Evolutionary conservation across 768 basidiomycete genomes (phyloP), one percentile per base, ranked within the genome.

Genomic region (Macrocybe gigantea): DNA sequence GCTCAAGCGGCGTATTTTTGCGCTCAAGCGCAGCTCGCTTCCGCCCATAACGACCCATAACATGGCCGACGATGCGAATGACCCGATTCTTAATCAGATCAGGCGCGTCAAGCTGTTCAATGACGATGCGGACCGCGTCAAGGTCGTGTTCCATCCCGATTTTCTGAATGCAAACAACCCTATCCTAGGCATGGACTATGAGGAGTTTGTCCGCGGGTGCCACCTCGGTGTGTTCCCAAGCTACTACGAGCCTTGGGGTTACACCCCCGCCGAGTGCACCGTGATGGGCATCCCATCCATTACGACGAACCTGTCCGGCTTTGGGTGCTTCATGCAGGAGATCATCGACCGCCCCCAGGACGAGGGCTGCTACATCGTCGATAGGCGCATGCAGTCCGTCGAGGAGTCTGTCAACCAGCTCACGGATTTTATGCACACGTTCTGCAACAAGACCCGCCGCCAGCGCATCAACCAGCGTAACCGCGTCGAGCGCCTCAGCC

Each of bases 261-360:
- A 96, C 62, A 96, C 93, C 1, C 95, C 95, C 1, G 95, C 95
- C 1, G 95, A 98, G 64, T 98, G 96, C 64, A 98, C 96, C n/a
- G 96, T 99, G 84, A 99, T 99, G 96, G 96, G 96, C 51, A 93
- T 99, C 43, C 96, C 96, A 0, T 90, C 87, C 33, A 83, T 98
- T 44, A 98, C 96, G 10, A 99, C 96, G 44, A 99, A 99, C 70
- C 74, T 99, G 31, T 96, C 93, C 12, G 96, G 96, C 35, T 98
- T 98, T 55, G 96, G 96, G 5, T 93, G 89, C 63, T 97, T 96
- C 74, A 94, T 98, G 90, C 92, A 95, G 65, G 96, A 99, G 61
- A 75, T 98, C 22, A 93, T 99, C 56, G 95, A 99, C 55, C 80
- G 82, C 10, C 93, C 94, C 0, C 82, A 92, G 52, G 93, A 95